Evolutionary conservation across 2,329 filamentous ascomycete genomes (phyloP).

Genomic region (Tolypocladium capitatum): DNA sequence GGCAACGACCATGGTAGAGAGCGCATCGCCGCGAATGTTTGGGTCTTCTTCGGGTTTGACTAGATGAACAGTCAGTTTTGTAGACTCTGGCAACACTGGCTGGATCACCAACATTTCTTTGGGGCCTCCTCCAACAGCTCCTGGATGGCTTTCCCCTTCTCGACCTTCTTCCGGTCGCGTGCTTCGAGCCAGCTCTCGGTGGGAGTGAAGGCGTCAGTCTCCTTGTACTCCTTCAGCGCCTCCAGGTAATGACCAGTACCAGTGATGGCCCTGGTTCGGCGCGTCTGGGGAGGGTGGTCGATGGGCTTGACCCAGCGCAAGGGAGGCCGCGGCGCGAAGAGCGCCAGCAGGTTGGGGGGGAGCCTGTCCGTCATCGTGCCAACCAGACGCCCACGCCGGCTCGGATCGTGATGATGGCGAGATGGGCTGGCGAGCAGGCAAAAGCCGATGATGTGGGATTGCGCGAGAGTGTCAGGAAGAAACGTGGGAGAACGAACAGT

Average conservation of each 20-base stretch:
- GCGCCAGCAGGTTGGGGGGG: conserved; percentile 78
- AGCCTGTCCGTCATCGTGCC: conserved; percentile 83
- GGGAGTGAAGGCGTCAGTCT: conserved; percentile 61
- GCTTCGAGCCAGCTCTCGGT: conserved; percentile 90
- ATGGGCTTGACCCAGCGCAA: conserved; percentile 76
- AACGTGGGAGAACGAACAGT: neutral
- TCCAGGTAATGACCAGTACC: conserved; percentile 66
- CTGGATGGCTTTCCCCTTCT: conserved; percentile 60
- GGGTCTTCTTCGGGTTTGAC: conserved; percentile 75
- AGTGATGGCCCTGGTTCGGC: conserved; percentile 57
- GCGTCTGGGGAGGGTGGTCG: conserved; percentile 73
- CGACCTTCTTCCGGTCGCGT: conserved; percentile 68
- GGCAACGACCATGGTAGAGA: conserved; percentile 87
- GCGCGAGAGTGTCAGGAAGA: neutral
- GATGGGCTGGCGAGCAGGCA: neutral
- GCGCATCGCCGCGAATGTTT: conserved; percentile 84
- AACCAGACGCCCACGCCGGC: conserved; percentile 1
- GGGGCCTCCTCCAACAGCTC: conserved; percentile 50
- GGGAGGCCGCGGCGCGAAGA: conserved; percentile 89
- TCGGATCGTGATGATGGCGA: neutral
- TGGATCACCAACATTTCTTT: conserved; percentile 39
- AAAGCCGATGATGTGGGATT: neutral
- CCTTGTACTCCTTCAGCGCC: conserved; percentile 62
- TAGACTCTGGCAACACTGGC: neutral
- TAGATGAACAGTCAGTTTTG: conserved; percentile 18